Base-by-base conservation (phyloP, 805 yeast species). In the Grigorovia transvaalensis region DNA sequence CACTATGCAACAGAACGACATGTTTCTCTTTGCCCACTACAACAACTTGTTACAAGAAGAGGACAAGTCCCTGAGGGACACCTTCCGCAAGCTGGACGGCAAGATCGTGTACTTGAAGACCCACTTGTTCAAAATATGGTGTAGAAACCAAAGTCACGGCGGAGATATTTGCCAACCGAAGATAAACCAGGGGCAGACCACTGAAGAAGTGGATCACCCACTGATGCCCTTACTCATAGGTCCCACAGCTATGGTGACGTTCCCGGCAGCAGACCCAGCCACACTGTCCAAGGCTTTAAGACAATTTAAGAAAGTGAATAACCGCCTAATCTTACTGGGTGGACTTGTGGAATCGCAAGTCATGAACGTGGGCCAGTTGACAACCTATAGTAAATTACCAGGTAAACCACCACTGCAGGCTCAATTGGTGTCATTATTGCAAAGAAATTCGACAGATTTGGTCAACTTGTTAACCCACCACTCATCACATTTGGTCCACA, bases 1-100 rank as follows among this genome's bases (percentile, higher is more conserved):
- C 56, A 66, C 88, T 56, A 76, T 88, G 71, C 81, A 82, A 52
- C 72, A 69, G 30, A 80, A 81, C 65, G 82, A 87, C 42, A 81
- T 90, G 46, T 74, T 90, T 13, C 74, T 91, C 51, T 82, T 87
- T 58, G 79, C 82, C 6, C 99, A 93, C 71, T 91, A 88, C 71
- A 88, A 88, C 66, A 89, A 89, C 65, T 70, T 90, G 58, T 67
- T 78, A 52, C 82, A 87, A 58, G 60, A 69, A 13, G 98, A 93
- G 56, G 82, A 85, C 63, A 78, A 76, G 53, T 70, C 63, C 40
- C 74, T 84, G 56, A 78, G 96, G 63, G 64, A 74, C 17, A 84
- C 81, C 57, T 73, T 93, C 56, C 70, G 64, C 45, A 75, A 76
- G 48, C 70, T 77, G n/a, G 95, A 93, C 15, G 95, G 83, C 27